Evolutionary conservation across 2,329 filamentous ascomycete species (phyloP), one percentile per base, ranked within the genome.

Genomic region (Grosmannia huntii): DNA sequence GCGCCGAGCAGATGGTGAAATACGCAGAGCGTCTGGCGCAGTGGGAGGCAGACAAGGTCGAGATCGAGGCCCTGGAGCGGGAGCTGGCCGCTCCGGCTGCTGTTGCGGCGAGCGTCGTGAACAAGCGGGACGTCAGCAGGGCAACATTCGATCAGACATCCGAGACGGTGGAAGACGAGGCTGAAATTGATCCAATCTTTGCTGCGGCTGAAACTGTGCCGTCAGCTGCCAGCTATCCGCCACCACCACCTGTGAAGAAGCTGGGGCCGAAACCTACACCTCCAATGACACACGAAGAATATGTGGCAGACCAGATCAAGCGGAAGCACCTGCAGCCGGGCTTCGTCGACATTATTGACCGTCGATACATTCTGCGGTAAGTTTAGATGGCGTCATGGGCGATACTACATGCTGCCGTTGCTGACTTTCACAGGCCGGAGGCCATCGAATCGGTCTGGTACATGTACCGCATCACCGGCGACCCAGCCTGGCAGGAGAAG

Each of bases 381-480:
- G 76, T 65, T 9, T 10, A 33, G 31, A 9, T 10, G 31, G n/a
- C n/a, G n/a, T n/a, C n/a, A n/a, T n/a, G n/a, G n/a, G n/a, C n/a
- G n/a, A n/a, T n/a, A n/a, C n/a, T n/a, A n/a, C n/a, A n/a, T n/a
- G n/a, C n/a, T n/a, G n/a, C n/a, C n/a, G n/a, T n/a, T 57, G 38
- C 12, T 53, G 28, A 60, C 53, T 5, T n/a, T 11, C 4, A 1
- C 62, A 87, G 87, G 25, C 89, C 89, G 23, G 90, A 95, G 74
- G 89, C 88, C 0, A 90, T 95, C 64, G 90, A 95, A 66, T 90
- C 86, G 0, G 84, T 95, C 16, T 95, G 90, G 79, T 88, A 91
- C 72, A 85, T 95, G 76, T 94, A 95, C 73, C 87, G 90, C 67
- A 89, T 95, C 70, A 95, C 89, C 0, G 90, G 89, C 53, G 86